Evolutionary conservation across 192 early-diverging fungal species (phyloP), one percentile per base, ranked within the genome.

Genomic region (Linderina pennispora): DNA sequence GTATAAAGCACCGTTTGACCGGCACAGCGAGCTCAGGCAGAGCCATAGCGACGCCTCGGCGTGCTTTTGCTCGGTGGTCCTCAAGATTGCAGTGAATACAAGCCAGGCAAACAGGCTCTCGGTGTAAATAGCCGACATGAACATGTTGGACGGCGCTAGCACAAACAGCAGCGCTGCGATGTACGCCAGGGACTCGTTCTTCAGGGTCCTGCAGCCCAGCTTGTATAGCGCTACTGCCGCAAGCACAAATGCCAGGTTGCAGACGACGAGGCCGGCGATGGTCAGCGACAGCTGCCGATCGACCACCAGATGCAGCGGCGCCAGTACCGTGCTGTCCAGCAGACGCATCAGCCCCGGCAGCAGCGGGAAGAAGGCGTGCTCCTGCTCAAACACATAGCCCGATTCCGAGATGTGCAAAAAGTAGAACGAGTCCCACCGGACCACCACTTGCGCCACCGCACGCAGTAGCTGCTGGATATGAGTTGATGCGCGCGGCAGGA

Each of bases 341-440:
- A 61, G 15, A 36, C 81, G 57, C 55, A 84, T 79, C 33, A 87
- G 39, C 11, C 77, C 36, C 8, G 90, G 89, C 23, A 89, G 49
- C 21, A 87, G 66, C 9, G 94, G 91, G 48, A 92, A 87, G 53
- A 97, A 97, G 0, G 94, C 94, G 64, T 84, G 75, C 45, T 84
- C 85, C 53, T 97, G 89, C 53, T 97, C 94, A 60, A 82, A 90
- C 1, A 79, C 55, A 52, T 97, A 97, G 3, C 86, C 86, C 18
- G 75, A 42, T 47, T 82, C 77, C 1, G 90, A 80, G 40, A 92
- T 85, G 33, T 84, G 74, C 18, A 84, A 44, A 73, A 92, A 92
- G 60, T 94, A 93, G 46, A 93, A 77, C 0, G 88, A 79, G 54
- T 97, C 94, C 94, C 94, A 97, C 5, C 89, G 74, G 6, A 92